Conservation (phyloP, 2,329 filamentous ascomycete genomes). For the Aspergillus clavatus region DNA sequence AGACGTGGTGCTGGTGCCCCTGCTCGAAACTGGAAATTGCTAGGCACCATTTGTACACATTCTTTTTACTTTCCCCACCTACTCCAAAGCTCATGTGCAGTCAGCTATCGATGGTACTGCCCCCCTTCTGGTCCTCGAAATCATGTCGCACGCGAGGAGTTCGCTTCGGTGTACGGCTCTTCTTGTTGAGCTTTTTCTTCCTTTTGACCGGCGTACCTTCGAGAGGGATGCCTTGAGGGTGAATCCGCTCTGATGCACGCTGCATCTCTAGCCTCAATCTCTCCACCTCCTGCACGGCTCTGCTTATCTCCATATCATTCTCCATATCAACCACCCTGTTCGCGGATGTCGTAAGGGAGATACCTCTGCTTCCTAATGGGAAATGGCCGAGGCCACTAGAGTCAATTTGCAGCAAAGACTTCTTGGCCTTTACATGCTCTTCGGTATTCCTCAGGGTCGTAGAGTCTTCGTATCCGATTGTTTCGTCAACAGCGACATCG, state of each 20-base stretch:
- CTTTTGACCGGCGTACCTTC: conserved; percentile 54
- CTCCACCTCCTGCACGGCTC: conserved; percentile 85
- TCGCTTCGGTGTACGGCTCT: background rate
- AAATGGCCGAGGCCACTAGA: conserved; percentile 74
- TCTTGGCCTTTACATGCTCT: conserved; percentile 46
- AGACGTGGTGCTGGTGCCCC: too few species aligned
- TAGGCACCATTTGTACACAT: too few species aligned
- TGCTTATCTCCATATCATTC: conserved; percentile 83
- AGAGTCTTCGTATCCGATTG: conserved; percentile 47
- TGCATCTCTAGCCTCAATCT: conserved; percentile 78
- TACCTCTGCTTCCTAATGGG: conserved; percentile 54
- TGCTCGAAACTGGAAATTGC: too few species aligned
- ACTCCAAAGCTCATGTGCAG: background rate
- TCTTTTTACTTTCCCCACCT: background rate
- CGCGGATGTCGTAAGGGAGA: conserved; percentile 14
- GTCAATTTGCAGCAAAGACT: conserved; percentile 74
- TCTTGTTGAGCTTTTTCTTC: conserved; percentile 44
- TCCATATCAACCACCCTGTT: conserved; percentile 62
- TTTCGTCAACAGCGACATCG: conserved; percentile 69
- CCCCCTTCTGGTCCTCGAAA: background rate
- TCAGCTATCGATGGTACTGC: background rate
- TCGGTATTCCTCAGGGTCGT: conserved; percentile 36
- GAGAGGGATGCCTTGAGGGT: conserved; percentile 45
- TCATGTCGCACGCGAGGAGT: conserved; percentile 2
- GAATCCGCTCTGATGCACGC: conserved; percentile 44